Evolutionary conservation across 805 yeast genomes (phyloP).

Genomic region (Lipomyces yamadae): DNA sequence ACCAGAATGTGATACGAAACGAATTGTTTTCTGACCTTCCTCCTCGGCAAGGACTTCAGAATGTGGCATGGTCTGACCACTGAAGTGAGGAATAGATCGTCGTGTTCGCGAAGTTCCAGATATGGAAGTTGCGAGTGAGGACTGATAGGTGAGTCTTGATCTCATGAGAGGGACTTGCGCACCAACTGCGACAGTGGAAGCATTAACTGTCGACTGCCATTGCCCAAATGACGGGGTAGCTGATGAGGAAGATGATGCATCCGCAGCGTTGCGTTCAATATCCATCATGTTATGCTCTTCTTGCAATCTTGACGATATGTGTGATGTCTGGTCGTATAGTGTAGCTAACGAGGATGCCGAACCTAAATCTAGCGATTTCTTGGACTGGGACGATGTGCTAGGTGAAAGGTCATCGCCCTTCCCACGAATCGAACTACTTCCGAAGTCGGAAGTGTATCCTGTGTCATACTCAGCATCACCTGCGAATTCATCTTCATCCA

Average conservation of each 20-base stretch:
- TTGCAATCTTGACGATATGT: background rate
- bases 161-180: conserved; percentile 8
- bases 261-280: conserved; percentile 23
- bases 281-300: conserved; percentile 24
- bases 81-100: conserved; percentile 42
- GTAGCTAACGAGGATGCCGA: conserved; percentile 27
- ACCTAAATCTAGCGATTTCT: conserved; percentile 15
- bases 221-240: background rate
- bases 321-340: conserved; percentile 19
- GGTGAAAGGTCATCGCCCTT: conserved; percentile 31
- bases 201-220: background rate
- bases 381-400: conserved; percentile 14
- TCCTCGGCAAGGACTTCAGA: conserved; percentile 43
- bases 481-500: conserved; percentile 39
- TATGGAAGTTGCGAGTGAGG: conserved; percentile 28
- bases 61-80: conserved; percentile 44
- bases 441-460: conserved; percentile 31
- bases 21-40: conserved; percentile 37
- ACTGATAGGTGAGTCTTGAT: conserved; percentile 24
- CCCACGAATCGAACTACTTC: conserved; percentile 26
- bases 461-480: conserved; percentile 18
- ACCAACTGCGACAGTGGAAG: conserved; percentile 6
- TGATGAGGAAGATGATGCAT: conserved; percentile 4
- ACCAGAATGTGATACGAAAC: conserved; percentile 26
- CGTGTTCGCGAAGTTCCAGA: conserved; percentile 24